These are phyloP conservation scores for Citrullus amarus DNA, from an alignment of 306 rosid genomes.

Conservation along the genomic window DNA sequence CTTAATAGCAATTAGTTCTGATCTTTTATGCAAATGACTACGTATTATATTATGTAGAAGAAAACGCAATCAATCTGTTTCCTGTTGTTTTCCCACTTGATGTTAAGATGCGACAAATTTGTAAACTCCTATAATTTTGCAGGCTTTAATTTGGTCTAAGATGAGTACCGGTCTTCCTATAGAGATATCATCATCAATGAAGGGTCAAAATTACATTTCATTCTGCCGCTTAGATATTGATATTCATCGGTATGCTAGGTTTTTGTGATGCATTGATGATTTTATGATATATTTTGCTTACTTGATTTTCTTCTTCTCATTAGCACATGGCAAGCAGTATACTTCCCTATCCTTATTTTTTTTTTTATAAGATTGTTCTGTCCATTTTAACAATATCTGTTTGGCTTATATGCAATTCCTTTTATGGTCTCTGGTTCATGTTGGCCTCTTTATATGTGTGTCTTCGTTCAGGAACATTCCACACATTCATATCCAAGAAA, in stretches of 20 bases:
- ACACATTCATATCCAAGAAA: slow-evolving; percentile 78
- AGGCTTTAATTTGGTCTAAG: slow-evolving; percentile 98
- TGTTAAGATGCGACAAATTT: not conserved
- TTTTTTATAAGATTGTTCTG: not conserved
- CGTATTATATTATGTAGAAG: not conserved
- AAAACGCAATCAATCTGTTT: not conserved
- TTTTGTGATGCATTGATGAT: not conserved
- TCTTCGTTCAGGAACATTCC: slow-evolving; percentile 72
- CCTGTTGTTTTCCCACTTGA: slow-evolving; percentile 4
- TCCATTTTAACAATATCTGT: not conserved
- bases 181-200: slow-evolving; percentile 83
- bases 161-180: slow-evolving; percentile 98
- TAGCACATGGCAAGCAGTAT: not conserved
- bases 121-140: slow-evolving; percentile 13
- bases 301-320: not conserved
- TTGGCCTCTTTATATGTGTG: slow-evolving; percentile 7
- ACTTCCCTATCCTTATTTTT: not conserved
- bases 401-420: not conserved
- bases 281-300: not conserved
- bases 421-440: not conserved
- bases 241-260: slow-evolving; percentile 59
- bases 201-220: slow-evolving; percentile 50
- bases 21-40: not conserved
- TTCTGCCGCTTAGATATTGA: slow-evolving; percentile 94
- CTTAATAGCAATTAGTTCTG: not conserved